Base-by-base conservation (phyloP, 257 asterid species). In the Solanum bukasovii region DNA sequence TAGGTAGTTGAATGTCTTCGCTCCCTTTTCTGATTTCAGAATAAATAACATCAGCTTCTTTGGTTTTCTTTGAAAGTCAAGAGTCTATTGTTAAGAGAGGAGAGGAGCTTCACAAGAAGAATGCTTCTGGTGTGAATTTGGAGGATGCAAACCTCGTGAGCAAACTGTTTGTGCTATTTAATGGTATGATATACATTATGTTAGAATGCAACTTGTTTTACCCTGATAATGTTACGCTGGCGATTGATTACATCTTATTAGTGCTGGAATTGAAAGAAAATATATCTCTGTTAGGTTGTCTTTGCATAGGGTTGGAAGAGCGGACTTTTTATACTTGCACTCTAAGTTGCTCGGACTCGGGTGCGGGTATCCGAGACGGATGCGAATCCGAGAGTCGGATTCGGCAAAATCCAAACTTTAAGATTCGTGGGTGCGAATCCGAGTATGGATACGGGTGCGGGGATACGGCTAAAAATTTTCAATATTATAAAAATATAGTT, bases 21-120 rank as follows among this genome's bases (percentile, higher is more conserved):
- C 72, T 59, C 56, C 23, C 44, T 2, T 16, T 38, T 44, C 79
- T 56, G 63, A 33, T 31, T 35, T 27, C 61, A 34, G 61, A 84
- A 12, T 31, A 63, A 81, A 38, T 89, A 86, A 89, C 87, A 27
- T 67, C 52, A 42, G 40, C 63, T 59, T 89, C 59, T 90, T 90
- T 88, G 74, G 82, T 59, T 68, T 70, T 73, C 87, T 90, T 90
- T 88, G 73, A 68, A 87, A 97, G 99, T 91, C 98, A 96, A 90
- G 99, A 95, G 87, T 88, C 95, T 79, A 97, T 96, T 81, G 91
- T 93, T 74, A 95, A 90, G 90, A 95, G 92, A 92, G 99, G 98
- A 85, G 98, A 97, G 91, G 96, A 96, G 91, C 95, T 94, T 78
- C 89, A 95, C 94, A 97, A 97, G 97, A 97, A 94, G 93, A 93